Base-by-base conservation (phyloP, 352 stramenopile genomes). In the Globisporangium nodosum region DNA sequence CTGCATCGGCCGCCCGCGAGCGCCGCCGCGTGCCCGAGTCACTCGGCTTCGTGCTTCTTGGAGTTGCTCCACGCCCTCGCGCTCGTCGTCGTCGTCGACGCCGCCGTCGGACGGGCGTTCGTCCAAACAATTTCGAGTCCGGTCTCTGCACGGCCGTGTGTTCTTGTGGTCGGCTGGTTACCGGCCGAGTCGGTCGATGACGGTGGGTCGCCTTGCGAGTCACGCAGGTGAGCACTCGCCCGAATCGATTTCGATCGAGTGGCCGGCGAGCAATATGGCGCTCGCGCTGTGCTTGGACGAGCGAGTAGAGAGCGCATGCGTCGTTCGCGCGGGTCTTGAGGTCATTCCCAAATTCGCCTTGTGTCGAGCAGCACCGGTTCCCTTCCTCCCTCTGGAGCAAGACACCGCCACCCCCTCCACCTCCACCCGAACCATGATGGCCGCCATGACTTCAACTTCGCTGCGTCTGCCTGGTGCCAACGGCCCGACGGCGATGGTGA, bases 371-470 rank as follows among this genome's bases (percentile, higher is more conserved):
- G 7, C 12, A 9, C n/a, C 30, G 35, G 39, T 47, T 39, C 31
- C 13, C 9, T 12, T 46, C 35, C 35, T 9, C 35, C 2, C 35
- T 27, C 24, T 27, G 12, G 12, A 18, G 37, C 37, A 43, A 43
- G 12, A 9, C 6, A 3, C 33, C 33, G 0, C 33, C 13, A 5
- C 12, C 37, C 37, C 37, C 3, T 6, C 37, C 37, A 18, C 11
- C 37, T 31, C 3, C 18, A 18, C 16, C 21, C 4, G 24, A 11
- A 56, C 39, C n/a, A 63, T 58, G 57, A 63, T 63, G 57, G 57
- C 57, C 49, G 35, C 57, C 50, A 63, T 58, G 57, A 58, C 57
- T 58, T 63, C 57, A 57, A 63, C 57, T 20, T 58, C 55, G 55
- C 35, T 52, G 57, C n/a, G 49, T 30, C 33, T 61, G 56, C 49